Evolutionary conservation across 805 yeast species (phyloP).

Genomic region (Starmerella floris): DNA sequence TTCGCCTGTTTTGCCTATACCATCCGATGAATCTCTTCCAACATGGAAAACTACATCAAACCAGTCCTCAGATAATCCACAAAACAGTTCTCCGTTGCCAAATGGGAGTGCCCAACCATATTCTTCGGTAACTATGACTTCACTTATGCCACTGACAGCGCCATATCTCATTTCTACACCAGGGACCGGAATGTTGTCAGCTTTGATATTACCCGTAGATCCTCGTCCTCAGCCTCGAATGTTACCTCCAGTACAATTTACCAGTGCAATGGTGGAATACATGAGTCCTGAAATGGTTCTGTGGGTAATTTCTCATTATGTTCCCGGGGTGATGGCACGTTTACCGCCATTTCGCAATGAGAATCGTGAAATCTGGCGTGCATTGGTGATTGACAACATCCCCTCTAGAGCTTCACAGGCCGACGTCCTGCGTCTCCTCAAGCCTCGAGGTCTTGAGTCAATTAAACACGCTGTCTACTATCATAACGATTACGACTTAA

Average conservation of each 20-base stretch:
- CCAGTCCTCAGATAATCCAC: no score
- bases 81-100: no score
- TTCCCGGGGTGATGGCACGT: neutral
- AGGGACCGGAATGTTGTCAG: neutral
- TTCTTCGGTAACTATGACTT: no score
- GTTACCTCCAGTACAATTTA: neutral
- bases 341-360: slow-evolving; percentile 4
- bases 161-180: neutral
- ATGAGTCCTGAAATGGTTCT: neutral
- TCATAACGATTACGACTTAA: neutral
- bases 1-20: no score
- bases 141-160: neutral
- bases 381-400: slow-evolving; percentile 79
- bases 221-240: neutral
- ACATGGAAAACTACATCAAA: no score
- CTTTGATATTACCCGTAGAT: neutral
- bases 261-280: neutral
- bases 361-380: slow-evolving; percentile 33
- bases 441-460: slow-evolving; percentile 18
- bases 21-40: no score
- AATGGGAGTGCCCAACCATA: no score
- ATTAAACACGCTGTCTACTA: neutral
- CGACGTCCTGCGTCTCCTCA: slow-evolving; percentile 77
- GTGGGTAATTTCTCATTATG: neutral
- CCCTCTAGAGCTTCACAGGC: slow-evolving; percentile 70